phyloP scores from a whole-genome alignment of 352 stramenopile species.

The Pythium dissimile region DNA sequence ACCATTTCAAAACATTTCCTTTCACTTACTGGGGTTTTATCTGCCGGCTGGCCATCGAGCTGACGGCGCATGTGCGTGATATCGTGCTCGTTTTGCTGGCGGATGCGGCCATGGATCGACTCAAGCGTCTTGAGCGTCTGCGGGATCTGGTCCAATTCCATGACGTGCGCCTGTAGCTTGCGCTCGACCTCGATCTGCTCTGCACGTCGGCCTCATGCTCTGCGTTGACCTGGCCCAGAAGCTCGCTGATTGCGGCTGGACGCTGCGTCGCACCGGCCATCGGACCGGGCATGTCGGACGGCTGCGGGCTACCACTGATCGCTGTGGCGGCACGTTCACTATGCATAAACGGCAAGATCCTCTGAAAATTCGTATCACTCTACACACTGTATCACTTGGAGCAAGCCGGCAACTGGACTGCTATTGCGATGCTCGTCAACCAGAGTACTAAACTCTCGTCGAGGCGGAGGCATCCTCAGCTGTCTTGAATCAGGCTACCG shows the following conservation, averaged over 20 bases:
- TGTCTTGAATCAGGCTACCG: no score
- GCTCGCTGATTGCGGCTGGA: slow-evolving; percentile 66
- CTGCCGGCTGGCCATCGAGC: slow-evolving; percentile 67
- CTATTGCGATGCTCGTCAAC: no score
- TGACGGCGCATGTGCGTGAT: slow-evolving; percentile 80
- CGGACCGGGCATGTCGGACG: slow-evolving; percentile 32
- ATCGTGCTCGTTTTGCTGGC: slow-evolving; percentile 85
- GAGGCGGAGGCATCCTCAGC: no score
- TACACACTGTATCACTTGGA: no score
- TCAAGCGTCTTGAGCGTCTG: slow-evolving; percentile 83
- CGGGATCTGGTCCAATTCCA: slow-evolving; percentile 88
- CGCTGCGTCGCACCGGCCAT: slow-evolving; percentile 43
- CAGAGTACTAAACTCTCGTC: no score
- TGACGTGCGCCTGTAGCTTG: slow-evolving; percentile 84
- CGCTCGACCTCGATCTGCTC: slow-evolving; percentile 85
- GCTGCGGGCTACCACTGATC: slow-evolving; percentile 53
- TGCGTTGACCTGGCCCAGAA: slow-evolving; percentile 81
- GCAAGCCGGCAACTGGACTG: no score
- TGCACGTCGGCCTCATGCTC: slow-evolving; percentile 83
- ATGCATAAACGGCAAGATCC: no score
- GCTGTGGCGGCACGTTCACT: slow-evolving; percentile 55
- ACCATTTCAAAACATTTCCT: no score
- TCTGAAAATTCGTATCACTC: no score
- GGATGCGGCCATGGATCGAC: slow-evolving; percentile 74
- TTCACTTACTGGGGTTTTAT: no score